phyloP scores from a whole-genome alignment of 352 stramenopile species.

The Pythium myriotylum region DNA sequence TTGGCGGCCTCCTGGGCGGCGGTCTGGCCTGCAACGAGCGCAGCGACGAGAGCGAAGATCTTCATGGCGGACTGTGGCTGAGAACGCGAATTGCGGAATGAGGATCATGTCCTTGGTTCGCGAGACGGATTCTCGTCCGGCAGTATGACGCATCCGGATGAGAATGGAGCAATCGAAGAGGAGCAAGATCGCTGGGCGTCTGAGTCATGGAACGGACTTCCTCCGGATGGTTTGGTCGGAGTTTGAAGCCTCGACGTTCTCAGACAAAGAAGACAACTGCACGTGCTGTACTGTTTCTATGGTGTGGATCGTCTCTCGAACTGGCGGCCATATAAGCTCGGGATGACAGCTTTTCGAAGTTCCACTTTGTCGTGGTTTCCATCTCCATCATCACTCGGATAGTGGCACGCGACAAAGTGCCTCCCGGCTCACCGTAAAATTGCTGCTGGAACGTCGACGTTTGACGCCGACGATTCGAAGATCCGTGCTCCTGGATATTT shows the following conservation, averaged over 20 bases:
- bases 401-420: background rate
- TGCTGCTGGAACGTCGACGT: background rate
- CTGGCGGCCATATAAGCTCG: no score
- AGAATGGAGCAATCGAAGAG: background rate
- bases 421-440: background rate
- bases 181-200: background rate
- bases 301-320: no score
- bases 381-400: no score
- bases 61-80: constrained; percentile 25
- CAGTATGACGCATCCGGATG: background rate
- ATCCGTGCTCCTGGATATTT: no score
- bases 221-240: background rate
- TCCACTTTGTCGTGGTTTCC: no score
- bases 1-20: constrained; percentile 29
- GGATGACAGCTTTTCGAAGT: no score
- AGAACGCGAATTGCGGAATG: constrained; percentile 24
- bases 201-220: background rate
- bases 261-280: background rate
- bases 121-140: background rate
- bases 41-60: constrained; percentile 26
- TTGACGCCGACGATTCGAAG: background rate
- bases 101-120: background rate
- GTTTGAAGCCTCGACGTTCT: background rate
- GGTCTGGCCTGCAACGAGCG: constrained; percentile 21
- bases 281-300: no score